These are phyloP conservation scores for Solanum hybrid DNA, from an alignment of 305 asterid genomes.

Conservation along the genomic window DNA sequence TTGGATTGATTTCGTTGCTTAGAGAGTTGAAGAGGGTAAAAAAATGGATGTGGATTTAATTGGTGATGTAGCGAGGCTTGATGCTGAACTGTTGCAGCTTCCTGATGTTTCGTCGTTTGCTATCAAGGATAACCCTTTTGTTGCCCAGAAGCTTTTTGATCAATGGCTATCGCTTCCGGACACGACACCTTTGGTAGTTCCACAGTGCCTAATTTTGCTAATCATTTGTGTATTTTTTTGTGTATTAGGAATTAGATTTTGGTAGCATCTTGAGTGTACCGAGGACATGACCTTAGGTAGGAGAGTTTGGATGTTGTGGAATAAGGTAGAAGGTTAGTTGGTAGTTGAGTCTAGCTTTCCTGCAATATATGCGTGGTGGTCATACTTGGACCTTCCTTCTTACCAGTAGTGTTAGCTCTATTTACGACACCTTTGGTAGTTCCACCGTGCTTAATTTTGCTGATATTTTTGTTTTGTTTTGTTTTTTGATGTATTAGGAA, in stretches of 20 bases:
- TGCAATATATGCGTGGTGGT: background rate
- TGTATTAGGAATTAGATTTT: background rate
- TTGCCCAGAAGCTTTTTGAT: slow-evolving; percentile 79
- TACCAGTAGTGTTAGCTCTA: background rate
- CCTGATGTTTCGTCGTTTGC: slow-evolving; percentile 78
- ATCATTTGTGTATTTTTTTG: background rate
- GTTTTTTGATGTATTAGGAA: background rate
- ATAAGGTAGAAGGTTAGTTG: background rate
- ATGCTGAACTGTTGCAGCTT: slow-evolving; percentile 80
- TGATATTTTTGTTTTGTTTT: background rate
- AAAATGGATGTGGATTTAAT: slow-evolving; percentile 68
- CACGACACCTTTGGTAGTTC: slow-evolving; percentile 55
- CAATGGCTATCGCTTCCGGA: slow-evolving; percentile 91
- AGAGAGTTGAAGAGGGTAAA: background rate
- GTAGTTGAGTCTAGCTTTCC: background rate
- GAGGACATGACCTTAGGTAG: background rate
- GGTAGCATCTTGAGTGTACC: background rate
- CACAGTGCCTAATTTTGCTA: background rate
- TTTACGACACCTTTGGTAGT: background rate
- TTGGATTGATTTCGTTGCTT: slow-evolving; percentile 6
- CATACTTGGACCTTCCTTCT: background rate
- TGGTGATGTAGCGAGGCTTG: slow-evolving; percentile 65
- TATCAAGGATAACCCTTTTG: slow-evolving; percentile 62
- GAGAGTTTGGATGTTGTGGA: background rate
- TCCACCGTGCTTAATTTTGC: background rate